phyloP scores from a whole-genome alignment of 2,329 filamentous ascomycete species.

The Pseudonectria foliicola region DNA sequence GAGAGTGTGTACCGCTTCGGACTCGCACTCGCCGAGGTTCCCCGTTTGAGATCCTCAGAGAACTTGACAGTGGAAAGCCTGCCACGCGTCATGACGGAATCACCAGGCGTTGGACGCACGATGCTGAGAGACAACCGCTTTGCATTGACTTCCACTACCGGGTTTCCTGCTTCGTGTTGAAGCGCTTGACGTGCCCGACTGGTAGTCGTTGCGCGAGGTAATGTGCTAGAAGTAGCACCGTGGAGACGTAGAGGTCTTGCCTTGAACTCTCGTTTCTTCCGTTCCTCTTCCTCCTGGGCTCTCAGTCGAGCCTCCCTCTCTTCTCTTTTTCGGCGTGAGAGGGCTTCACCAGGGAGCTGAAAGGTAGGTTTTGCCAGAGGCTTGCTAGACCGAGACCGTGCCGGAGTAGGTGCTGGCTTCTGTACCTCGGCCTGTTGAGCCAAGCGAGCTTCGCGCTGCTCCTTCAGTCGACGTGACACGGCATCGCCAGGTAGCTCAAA shows the following conservation, averaged over 20 bases:
- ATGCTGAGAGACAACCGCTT: slow-evolving; percentile 21
- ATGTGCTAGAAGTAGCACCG: slow-evolving; percentile 32
- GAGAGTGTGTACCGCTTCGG: slow-evolving; percentile 43
- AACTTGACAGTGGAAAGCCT: slow-evolving; percentile 18
- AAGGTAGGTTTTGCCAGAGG: slow-evolving; percentile 49
- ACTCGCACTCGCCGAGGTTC: slow-evolving; percentile 36
- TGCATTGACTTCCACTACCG: slow-evolving; percentile 7
- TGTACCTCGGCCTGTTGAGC: slow-evolving; percentile 29
- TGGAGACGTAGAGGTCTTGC: slow-evolving; percentile 48
- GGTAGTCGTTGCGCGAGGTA: slow-evolving; percentile 50
- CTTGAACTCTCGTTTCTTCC: slow-evolving; percentile 56
- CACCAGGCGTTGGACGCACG: slow-evolving; percentile 6
- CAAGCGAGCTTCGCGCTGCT: slow-evolving; percentile 50
- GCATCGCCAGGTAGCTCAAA: slow-evolving; percentile 60
- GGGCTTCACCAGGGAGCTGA: slow-evolving; percentile 56
- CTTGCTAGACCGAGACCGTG: slow-evolving; percentile 44
- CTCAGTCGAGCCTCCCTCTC: slow-evolving; percentile 48
- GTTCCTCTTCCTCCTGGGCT: slow-evolving; percentile 53
- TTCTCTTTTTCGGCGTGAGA: slow-evolving; percentile 49
- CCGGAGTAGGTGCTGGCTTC: slow-evolving; percentile 30
- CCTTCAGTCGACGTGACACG: slow-evolving; percentile 49
- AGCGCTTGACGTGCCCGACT: slow-evolving; percentile 48
- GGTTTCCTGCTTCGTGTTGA: slow-evolving; percentile 16
- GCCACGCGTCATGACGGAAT: slow-evolving; percentile 17
- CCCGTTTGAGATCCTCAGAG: slow-evolving; percentile 27